Evolutionary conservation across 305 asterid species (phyloP).

Genomic region (Fraxinus ornus): DNA sequence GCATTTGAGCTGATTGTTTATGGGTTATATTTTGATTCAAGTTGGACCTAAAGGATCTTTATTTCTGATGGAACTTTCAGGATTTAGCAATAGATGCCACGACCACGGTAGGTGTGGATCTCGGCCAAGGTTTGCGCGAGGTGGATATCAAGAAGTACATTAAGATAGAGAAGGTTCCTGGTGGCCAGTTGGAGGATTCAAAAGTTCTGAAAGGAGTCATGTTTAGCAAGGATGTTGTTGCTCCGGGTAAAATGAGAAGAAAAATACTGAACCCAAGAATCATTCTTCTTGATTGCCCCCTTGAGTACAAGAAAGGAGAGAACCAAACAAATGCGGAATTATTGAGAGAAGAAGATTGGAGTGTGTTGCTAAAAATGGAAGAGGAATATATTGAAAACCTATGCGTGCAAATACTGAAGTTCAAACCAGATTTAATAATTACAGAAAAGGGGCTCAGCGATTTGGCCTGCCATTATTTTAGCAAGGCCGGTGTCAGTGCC

Average conservation of each 20-base stretch:
- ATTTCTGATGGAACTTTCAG: slow-evolving; percentile 37
- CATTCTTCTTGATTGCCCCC: slow-evolving; percentile 87
- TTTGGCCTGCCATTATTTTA: slow-evolving; percentile 88
- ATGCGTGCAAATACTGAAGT: slow-evolving; percentile 76
- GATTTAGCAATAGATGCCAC: slow-evolving; percentile 92
- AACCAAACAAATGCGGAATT: slow-evolving; percentile 94
- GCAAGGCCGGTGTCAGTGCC: slow-evolving; percentile 98
- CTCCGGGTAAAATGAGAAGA: slow-evolving; percentile 97
- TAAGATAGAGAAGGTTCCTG: slow-evolving; percentile 94
- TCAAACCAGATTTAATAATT: slow-evolving; percentile 87
- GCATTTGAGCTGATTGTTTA: not conserved
- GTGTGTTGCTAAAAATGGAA: slow-evolving; percentile 87
- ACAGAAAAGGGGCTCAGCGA: slow-evolving; percentile 96
- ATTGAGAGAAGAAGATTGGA: slow-evolving; percentile 92
- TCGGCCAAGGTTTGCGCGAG: slow-evolving; percentile 90
- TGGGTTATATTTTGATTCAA: not conserved
- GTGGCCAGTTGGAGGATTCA: slow-evolving; percentile 95
- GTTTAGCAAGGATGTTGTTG: slow-evolving; percentile 92
- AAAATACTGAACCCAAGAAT: slow-evolving; percentile 84
- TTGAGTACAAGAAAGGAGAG: slow-evolving; percentile 99
- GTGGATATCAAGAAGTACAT: slow-evolving; percentile 95
- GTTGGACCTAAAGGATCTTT: slow-evolving; percentile 13
- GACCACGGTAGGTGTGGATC: slow-evolving; percentile 77
- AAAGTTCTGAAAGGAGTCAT: slow-evolving; percentile 86
- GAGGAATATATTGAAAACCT: slow-evolving; percentile 88